phyloP scores from a whole-genome alignment of 202 grass and related monocot species.

The Hordeum pubiflorum region DNA sequence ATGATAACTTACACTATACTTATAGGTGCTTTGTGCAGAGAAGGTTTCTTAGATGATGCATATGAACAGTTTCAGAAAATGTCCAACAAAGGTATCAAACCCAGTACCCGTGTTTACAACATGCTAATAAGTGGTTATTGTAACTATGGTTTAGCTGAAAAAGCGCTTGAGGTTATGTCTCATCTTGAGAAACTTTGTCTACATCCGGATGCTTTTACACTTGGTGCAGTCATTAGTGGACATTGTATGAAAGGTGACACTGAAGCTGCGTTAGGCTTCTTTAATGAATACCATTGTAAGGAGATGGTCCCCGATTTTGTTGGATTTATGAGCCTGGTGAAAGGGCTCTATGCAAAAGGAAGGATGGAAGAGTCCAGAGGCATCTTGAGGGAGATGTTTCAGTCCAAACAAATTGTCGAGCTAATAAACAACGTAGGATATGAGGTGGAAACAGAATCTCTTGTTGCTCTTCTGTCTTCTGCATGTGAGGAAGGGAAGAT shows the following conservation, averaged over 20 bases:
- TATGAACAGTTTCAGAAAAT: constrained; percentile 63
- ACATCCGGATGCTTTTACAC: constrained; percentile 63
- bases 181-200: constrained; percentile 49
- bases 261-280: constrained; percentile 68
- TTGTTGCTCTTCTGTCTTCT: constrained; percentile 55
- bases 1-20: constrained; percentile 65
- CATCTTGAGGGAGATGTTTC: constrained; percentile 79
- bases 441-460: constrained; percentile 52
- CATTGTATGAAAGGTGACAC: constrained; percentile 61
- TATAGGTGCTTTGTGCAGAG: constrained; percentile 83
- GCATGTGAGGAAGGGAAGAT: constrained; percentile 84
- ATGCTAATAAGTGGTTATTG: constrained; percentile 75
- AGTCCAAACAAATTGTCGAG: constrained; percentile 45
- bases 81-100: constrained; percentile 57
- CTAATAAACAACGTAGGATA: constrained; percentile 68
- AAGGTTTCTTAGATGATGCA: constrained; percentile 80
- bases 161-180: constrained; percentile 58
- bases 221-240: constrained; percentile 68
- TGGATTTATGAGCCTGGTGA: constrained; percentile 68
- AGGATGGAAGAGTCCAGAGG: constrained; percentile 86
- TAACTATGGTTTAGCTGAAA: constrained; percentile 60
- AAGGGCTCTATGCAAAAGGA: constrained; percentile 82
- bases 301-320: constrained; percentile 68
- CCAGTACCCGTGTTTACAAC: constrained; percentile 64
- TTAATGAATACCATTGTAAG: constrained; percentile 46